phyloP scores from a whole-genome alignment of 352 stramenopile species.

The Phytophthora ohioensis region DNA sequence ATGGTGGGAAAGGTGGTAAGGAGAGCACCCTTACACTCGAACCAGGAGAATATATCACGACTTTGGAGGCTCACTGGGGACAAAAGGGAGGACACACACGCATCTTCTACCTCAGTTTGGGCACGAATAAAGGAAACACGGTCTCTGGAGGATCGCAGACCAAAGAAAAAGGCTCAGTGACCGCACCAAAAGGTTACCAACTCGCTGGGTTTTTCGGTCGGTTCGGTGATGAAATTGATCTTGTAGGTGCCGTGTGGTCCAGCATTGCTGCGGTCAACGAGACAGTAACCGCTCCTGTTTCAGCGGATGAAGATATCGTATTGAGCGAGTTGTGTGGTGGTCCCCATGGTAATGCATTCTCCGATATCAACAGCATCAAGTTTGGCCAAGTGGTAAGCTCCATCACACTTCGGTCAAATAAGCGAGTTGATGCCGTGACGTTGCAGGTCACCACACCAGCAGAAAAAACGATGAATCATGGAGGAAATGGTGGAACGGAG shows the following conservation, averaged over 20 bases:
- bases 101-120: slow-evolving; percentile 31
- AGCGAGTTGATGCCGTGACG: slow-evolving; percentile 53
- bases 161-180: slow-evolving; percentile 15
- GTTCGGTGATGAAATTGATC: slow-evolving; percentile 23
- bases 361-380: slow-evolving; percentile 34
- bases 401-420: slow-evolving; percentile 22
- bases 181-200: slow-evolving; percentile 29
- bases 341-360: slow-evolving; percentile 31
- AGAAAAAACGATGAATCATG: slow-evolving; percentile 6
- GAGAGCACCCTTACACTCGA: slow-evolving; percentile 19
- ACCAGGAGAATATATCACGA: slow-evolving; percentile 24
- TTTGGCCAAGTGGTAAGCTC: slow-evolving; percentile 22
- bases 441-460: slow-evolving; percentile 32
- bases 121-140: slow-evolving; percentile 17
- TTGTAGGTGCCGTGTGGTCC: slow-evolving; percentile 30
- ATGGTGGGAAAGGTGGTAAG: slow-evolving; percentile 25
- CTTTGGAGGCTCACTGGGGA: slow-evolving; percentile 24
- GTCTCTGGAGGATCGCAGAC: slow-evolving; percentile 23
- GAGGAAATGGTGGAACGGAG: neutral
- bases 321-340: slow-evolving; percentile 28
- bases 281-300: slow-evolving; percentile 1
- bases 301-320: slow-evolving; percentile 28
- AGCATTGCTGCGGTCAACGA: slow-evolving; percentile 37
- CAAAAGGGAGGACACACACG: slow-evolving; percentile 14
- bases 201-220: slow-evolving; percentile 29